Percentiles rank a stretch among this genome's conserved stretches.
These are phyloP conservation scores for Sugiyamaella valdiviana DNA, from an alignment of 805 yeast species.

Conservation along the genomic window DNA sequence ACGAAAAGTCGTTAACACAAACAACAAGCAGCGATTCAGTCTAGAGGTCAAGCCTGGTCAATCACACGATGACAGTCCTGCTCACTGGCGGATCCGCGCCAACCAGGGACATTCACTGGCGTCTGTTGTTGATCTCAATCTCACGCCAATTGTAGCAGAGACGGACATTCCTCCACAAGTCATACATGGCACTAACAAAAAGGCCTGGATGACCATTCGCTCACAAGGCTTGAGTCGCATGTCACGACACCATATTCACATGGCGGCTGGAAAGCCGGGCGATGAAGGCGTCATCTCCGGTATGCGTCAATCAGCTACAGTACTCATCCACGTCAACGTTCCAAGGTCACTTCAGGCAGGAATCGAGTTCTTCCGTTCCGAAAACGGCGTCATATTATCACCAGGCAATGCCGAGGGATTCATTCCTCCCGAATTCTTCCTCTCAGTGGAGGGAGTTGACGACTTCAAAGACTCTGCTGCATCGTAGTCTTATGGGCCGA, in stretches of 20 bases:
- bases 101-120: conserved; percentile 84
- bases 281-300: conserved; percentile 59
- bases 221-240: conserved; percentile 57
- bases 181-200: conserved; percentile 72
- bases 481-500: too few relatives aligned
- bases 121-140: conserved; percentile 35
- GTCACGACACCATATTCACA: conserved; percentile 81
- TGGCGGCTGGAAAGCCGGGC: conserved; percentile 56
- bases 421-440: conserved; percentile 42
- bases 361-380: conserved; percentile 52
- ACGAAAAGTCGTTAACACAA: conserved; percentile 50
- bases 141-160: conserved; percentile 33
- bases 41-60: conserved; percentile 28
- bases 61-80: conserved; percentile 12
- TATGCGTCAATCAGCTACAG: conserved; percentile 50
- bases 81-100: conserved; percentile 56
- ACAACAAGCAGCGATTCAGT: conserved; percentile 67
- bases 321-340: conserved; percentile 59
- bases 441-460: conserved; percentile 29
- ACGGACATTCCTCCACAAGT: conserved; percentile 48
- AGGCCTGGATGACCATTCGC: conserved; percentile 38
- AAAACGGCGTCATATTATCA: conserved; percentile 69
- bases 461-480: neutral
- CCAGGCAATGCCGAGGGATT: conserved; percentile 54
- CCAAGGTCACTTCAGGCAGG: conserved; percentile 41